These are phyloP conservation scores for Xylaria arbuscula DNA, from an alignment of 2,329 filamentous ascomycete genomes.

Conservation along the genomic window DNA sequence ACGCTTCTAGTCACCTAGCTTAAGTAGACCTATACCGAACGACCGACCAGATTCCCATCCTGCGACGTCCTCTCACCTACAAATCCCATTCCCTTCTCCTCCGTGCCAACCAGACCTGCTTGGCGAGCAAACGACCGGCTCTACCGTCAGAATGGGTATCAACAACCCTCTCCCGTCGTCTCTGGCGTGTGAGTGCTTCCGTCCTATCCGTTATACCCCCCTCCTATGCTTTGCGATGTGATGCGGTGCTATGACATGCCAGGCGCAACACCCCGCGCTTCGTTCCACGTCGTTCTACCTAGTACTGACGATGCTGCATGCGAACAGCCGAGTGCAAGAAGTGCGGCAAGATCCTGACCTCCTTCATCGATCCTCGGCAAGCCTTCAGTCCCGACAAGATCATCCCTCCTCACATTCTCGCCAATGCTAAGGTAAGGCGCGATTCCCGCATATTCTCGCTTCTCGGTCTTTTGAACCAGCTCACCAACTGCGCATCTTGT, in stretches of 20 bases:
- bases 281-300: conserved; percentile 30
- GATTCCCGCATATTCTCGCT: too few species aligned
- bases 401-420: conserved; percentile 89
- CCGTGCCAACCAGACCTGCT: conserved; percentile 15
- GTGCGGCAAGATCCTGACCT: conserved; percentile 92
- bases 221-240: not conserved
- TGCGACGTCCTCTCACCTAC: conserved; percentile 10
- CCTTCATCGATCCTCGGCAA: conserved; percentile 93
- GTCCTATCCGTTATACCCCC: conserved; percentile 33
- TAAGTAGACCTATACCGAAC: not conserved
- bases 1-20: not conserved
- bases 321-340: conserved; percentile 92
- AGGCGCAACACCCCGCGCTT: conserved; percentile 34
- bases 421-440: conserved; percentile 81
- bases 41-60: conserved; percentile 20
- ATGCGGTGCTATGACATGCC: not conserved
- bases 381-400: conserved; percentile 96
- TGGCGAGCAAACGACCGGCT: conserved; percentile 15
- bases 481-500: conserved; percentile 24
- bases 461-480: too few species aligned
- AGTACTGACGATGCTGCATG: conserved; percentile 1
- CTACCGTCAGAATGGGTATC: conserved; percentile 64
- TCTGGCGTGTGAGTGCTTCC: conserved; percentile 70
- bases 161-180: conserved; percentile 75
- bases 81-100: conserved; percentile 9